A percentile compares a stretch with the other conserved stretches of the same genome.
phyloP scores from a whole-genome alignment of 2,329 filamentous ascomycete genomes.

The Xylogone sp. region DNA sequence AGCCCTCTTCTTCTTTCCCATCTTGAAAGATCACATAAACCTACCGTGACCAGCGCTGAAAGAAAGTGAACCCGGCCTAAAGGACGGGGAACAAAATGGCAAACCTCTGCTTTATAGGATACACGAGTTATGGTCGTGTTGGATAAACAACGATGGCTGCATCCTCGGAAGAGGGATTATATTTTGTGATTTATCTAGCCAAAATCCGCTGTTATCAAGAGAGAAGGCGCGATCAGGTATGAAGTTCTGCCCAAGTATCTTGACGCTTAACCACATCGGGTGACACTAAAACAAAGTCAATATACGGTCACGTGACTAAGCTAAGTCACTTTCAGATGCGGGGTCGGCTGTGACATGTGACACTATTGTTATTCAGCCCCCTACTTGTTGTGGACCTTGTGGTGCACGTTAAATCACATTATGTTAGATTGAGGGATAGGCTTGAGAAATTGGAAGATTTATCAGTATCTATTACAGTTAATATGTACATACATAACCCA shows the following conservation, averaged over 20 bases:
- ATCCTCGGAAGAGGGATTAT: background rate
- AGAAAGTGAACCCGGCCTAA: background rate
- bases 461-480: background rate
- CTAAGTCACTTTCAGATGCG: background rate
- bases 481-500: background rate
- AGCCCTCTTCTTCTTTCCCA: constrained; percentile 16
- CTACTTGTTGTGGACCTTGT: too few relatives aligned
- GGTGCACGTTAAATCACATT: too few relatives aligned
- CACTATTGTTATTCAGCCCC: too few relatives aligned
- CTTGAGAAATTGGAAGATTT: background rate
- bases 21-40: constrained; percentile 11
- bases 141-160: background rate
- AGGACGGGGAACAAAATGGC: background rate
- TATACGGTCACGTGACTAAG: background rate
- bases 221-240: background rate
- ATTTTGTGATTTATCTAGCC: background rate
- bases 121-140: background rate
- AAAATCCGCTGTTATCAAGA: background rate
- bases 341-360: too few relatives aligned
- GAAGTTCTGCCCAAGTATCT: background rate
- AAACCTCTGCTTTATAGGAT: background rate
- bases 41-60: constrained; percentile 7
- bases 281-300: background rate
- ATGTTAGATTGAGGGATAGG: too few relatives aligned
- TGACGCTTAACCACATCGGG: background rate